Base-by-base conservation (phyloP, 306 rosid genomes). In the Cyclanthera cordifolia region DNA sequence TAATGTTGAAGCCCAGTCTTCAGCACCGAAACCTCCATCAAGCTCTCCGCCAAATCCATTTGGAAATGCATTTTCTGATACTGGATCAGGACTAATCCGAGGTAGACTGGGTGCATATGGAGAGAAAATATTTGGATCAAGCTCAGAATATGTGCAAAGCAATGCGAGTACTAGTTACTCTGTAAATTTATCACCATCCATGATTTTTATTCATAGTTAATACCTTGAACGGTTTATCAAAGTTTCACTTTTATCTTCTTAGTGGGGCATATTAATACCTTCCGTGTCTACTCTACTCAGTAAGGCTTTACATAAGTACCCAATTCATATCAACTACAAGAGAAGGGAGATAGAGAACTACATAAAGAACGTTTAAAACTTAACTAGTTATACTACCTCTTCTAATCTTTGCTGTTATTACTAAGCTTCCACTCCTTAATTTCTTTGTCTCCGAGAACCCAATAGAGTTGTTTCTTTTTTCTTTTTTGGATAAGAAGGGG, bases 81-180 rank as follows among this genome's bases (percentile, higher is more conserved):
- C 99, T 24, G 89, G 99, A 82, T 86, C 99, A 0, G 99, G 99
- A 50, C 91, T 93, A 53, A 93, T 93, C 72, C 85, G 91, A 60
- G 95, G 96, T 73, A 96, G 98, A 55, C 76, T 87, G 79, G 96
- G 96, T 79, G 96, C 99, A 19, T 93, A 93, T 76, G 99, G 99
- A 17, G 99, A 89, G 73, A 93, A 81, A 55, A 89, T 90, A 34
- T 80, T 93, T 34, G 99, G 99, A 65, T 93, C 99, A 0, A 82
- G 99, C 78, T 90, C 95, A 39, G 99, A 93, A 77, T 93, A 93
- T 78, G 96, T 93, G 71, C 99, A 93, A 82, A 90, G 99, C 95
- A 93, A 93, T 74, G 99, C 90, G 87, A 87, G 85, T 81, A 4
- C 67, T 50, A 72, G 8, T 10, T 23, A 47, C 19, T 41, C 20